A percentile compares a stretch with the other conserved stretches of the same genome.
Conservation (phyloP, 2,329 filamentous ascomycete species). For the Penicillium thymicola region DNA sequence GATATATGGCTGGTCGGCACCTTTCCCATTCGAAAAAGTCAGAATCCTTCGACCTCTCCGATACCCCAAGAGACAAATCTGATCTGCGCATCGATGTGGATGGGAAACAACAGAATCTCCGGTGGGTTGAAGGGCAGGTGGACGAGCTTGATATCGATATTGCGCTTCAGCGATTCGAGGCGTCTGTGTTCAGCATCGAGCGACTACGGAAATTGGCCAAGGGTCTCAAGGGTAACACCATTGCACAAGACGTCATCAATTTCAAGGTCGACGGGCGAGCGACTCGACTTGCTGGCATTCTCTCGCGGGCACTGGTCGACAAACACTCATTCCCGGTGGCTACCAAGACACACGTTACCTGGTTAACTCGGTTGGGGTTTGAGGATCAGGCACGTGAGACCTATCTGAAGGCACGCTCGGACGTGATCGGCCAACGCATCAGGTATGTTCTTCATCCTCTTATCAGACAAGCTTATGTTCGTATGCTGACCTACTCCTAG, state of each 20-base stretch:
- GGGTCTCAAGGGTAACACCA: constrained; percentile 76
- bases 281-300: constrained; percentile 68
- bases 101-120: constrained; percentile 91
- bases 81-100: constrained; percentile 90
- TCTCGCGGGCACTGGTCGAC: constrained; percentile 73
- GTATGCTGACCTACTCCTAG: constrained; percentile 45
- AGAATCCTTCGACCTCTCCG: constrained; percentile 73
- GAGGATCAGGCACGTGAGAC: constrained; percentile 85
- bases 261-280: constrained; percentile 87
- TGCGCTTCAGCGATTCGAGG: constrained; percentile 82
- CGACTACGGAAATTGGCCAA: constrained; percentile 76
- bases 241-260: constrained; percentile 88
- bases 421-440: constrained; percentile 74
- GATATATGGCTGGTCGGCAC: constrained; percentile 78
- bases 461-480: not conserved
- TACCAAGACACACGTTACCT: constrained; percentile 76
- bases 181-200: constrained; percentile 78
- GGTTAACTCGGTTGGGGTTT: constrained; percentile 82
- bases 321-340: constrained; percentile 73
- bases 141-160: constrained; percentile 96
- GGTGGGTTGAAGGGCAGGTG: constrained; percentile 93
- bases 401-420: constrained; percentile 75
- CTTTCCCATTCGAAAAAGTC: constrained; percentile 70
- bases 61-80: constrained; percentile 68
- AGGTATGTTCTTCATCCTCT: constrained; percentile 55